Evolutionary conservation across 495 filamentous ascomycete genomes (phyloP).

Genomic region (Daldinia vernicosa): DNA sequence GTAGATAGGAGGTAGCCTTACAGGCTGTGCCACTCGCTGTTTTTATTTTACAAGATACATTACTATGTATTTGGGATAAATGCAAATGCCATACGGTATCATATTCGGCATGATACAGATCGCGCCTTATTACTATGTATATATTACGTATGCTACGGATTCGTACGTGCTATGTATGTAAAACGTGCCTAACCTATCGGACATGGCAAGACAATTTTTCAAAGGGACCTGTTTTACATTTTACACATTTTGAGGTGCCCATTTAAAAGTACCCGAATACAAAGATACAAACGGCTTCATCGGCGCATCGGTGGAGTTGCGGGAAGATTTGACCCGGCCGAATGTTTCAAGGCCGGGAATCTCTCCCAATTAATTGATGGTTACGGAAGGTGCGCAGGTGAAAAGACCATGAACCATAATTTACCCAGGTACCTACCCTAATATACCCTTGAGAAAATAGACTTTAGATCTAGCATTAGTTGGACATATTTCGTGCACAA

Average conservation of each 20-base stretch:
- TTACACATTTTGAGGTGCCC: background rate
- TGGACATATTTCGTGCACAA: constrained; percentile 5
- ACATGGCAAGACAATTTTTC: background rate
- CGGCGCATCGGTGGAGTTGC: constrained; percentile 40
- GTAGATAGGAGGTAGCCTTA: constrained; percentile 31
- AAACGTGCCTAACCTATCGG: background rate
- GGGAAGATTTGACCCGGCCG: constrained; percentile 43
- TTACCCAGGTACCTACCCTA: background rate
- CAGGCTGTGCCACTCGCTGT: constrained; percentile 1
- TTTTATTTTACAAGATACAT: constrained; percentile 17
- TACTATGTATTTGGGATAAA: constrained; percentile 27
- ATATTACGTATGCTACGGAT: constrained; percentile 3
- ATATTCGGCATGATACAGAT: constrained; percentile 34
- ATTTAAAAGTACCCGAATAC: background rate
- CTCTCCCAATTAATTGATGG: constrained; percentile 37
- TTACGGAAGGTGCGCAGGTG: constrained; percentile 34
- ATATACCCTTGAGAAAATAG: constrained; percentile 14
- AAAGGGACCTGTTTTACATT: background rate
- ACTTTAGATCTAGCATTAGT: constrained; percentile 21
- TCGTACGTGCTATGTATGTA: background rate
- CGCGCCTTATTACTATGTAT: constrained; percentile 28
- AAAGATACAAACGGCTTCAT: constrained; percentile 16
- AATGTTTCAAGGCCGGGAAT: constrained; percentile 42
- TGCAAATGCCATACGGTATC: constrained; percentile 13
- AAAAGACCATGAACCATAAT: constrained; percentile 26